Evolutionary conservation across 2,329 filamentous ascomycete genomes (phyloP), one percentile per base, ranked within the genome.

Genomic region (Berkeleyomyces rouxiae): DNA sequence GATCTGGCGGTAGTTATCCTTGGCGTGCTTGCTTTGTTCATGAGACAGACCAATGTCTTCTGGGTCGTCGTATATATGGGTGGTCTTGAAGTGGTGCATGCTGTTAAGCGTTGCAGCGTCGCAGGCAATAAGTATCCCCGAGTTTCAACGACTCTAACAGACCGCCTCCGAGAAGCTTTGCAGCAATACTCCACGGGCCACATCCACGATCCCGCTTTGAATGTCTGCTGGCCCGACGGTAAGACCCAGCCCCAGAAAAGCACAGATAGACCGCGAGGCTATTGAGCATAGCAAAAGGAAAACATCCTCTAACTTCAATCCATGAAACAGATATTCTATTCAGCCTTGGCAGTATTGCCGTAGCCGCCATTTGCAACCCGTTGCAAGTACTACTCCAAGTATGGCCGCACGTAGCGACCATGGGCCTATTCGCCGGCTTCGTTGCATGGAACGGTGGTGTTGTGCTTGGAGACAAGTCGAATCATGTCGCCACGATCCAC

Each of bases 21-120:
- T 4, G 90, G 90, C 0, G 66, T 89, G 0, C 66, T 81, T 1
- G 79, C 89, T 0, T 77, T 99, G 23, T 75, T 81, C 2, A 93
- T 96, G 77, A 80, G 93, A 33, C 93, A 99, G 72, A 99, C 93
- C 0, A 99, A 99, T 69, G 87, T 97, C 63, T 96, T 99, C 71
- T 99, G 93, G 93, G 85, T 91, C 0, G 86, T 88, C 0, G 77
- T 91, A 0, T 90, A 88, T 69, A 82, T 90, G 68, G 86, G 86
- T 23, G 84, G 80, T 4, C 65, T 82, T 49, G 79, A 85, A 70
- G 74, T 75, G 51, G 72, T 82, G 1, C 77, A 79, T 67, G 77
- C 74, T 16, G 73, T 82, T 64, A 81, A 78, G 69, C 72, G 68
- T 3, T 69, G 81, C 70, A 68, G 11, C 16, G 16, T 11, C 4